A percentile compares a stretch with the other conserved stretches of the same genome.
These are phyloP conservation scores for Deinandra increscens DNA, from an alignment of 129 eudicot species.

Conservation along the genomic window DNA sequence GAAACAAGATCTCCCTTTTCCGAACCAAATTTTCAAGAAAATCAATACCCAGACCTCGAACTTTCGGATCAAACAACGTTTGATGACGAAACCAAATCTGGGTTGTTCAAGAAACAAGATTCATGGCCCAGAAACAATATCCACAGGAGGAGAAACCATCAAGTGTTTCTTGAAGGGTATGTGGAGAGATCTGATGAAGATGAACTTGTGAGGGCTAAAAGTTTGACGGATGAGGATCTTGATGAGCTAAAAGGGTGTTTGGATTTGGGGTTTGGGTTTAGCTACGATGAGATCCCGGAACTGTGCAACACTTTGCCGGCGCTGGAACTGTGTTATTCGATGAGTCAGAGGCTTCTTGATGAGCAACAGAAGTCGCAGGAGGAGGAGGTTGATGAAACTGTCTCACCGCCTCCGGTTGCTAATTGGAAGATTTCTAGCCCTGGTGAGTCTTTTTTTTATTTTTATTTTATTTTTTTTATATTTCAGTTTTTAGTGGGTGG, in stretches of 20 bases:
- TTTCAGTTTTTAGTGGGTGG: background rate
- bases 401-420: slow-evolving; percentile 48
- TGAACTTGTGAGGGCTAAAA: slow-evolving; percentile 49
- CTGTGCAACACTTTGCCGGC: slow-evolving; percentile 67
- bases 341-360: slow-evolving; percentile 61
- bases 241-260: slow-evolving; percentile 63
- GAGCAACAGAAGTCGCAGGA: slow-evolving; percentile 45
- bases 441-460: slow-evolving; percentile 42
- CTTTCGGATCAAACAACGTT: slow-evolving; percentile 9
- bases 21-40: slow-evolving; percentile 21
- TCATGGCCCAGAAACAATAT: slow-evolving; percentile 30
- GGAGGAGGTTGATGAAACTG: slow-evolving; percentile 32
- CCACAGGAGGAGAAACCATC: slow-evolving; percentile 30
- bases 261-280: slow-evolving; percentile 69
- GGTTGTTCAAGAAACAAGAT: slow-evolving; percentile 27
- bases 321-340: slow-evolving; percentile 63
- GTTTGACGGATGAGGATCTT: slow-evolving; percentile 61
- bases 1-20: slow-evolving; percentile 18
- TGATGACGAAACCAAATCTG: slow-evolving; percentile 20
- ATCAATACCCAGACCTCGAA: slow-evolving; percentile 21
- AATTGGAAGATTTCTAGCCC: slow-evolving; percentile 82
- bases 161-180: slow-evolving; percentile 53
- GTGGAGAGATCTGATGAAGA: slow-evolving; percentile 42
- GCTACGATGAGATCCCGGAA: slow-evolving; percentile 60
- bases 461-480: no score